Evolutionary conservation across 164 flowering plant species (phyloP), one percentile per base, ranked within the genome.

Genomic region (Cinnamomum chago): DNA sequence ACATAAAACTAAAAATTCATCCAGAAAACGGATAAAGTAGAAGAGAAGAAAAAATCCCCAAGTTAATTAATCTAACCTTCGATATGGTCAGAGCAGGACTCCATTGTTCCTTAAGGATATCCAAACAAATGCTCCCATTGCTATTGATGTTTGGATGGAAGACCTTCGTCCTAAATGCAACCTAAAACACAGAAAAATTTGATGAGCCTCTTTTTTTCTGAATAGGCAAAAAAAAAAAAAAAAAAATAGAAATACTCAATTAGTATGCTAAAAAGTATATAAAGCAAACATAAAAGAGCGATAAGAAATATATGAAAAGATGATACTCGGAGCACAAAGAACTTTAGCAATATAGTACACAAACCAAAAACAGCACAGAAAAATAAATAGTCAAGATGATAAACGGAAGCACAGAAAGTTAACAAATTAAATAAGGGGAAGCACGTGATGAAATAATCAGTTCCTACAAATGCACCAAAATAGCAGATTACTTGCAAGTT

Each of bases 61-160:
- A 62, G 60, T 15, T 15, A 55, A 55, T 55, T 15, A 55, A 55
- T 55, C 72, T 64, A 30, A 76, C 78, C 78, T 76, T 76, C 12
- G 78, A 76, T 17, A 76, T 76, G 62, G 78, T 76, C 58, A 76
- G 69, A 47, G 78, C 78, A 23, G 78, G 78, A 47, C 78, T 76
- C 78, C 78, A 76, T 18, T 76, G 78, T 24, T 76, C 78, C 27
- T 76, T 76, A 14, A 76, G 74, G 74, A 76, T 76, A 55, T 76
- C 78, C 17, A 76, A 65, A 67, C 78, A 76, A 50, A 76, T 76
- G 71, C 78, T 76, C 13, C 78, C 78, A 22, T 76, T 76, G 71
- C 78, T 76, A 28, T 76, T 76, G 74, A 76, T 76, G 70, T 76
- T 76, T 70, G 78, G 78, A 70, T 76, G 78, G 69, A 76, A 76